Percentiles rank a stretch among this genome's conserved stretches.
phyloP scores from a whole-genome alignment of 441 rosid species.

The Euphorbia neoarborescens region DNA sequence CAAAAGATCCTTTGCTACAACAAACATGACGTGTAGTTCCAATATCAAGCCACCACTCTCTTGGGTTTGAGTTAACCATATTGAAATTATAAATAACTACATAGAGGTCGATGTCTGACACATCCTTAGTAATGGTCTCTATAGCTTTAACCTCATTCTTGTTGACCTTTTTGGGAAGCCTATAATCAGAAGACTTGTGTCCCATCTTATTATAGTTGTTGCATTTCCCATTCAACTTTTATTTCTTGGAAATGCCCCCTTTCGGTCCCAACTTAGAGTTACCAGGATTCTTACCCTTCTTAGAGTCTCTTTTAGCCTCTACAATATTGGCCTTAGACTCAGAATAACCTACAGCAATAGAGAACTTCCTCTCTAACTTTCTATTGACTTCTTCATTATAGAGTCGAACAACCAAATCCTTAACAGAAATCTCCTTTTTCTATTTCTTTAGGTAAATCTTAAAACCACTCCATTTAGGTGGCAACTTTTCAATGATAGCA shows the following conservation, averaged over 20 bases:
- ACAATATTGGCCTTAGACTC: not conserved
- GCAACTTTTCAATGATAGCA: too few species aligned
- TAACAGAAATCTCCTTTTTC: not conserved
- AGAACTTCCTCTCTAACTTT: too few species aligned
- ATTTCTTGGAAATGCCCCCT: not conserved
- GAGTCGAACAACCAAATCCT: not conserved
- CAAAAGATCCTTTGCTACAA: too few species aligned
- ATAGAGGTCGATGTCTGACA: not conserved
- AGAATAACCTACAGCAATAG: not conserved
- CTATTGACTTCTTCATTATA: too few species aligned
- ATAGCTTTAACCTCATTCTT: not conserved
- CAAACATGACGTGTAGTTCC: not conserved
- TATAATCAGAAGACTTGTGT: not conserved
- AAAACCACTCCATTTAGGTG: too few species aligned
- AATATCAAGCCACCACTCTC: not conserved
- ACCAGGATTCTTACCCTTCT: not conserved
- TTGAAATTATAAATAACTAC: not conserved
- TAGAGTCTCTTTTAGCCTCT: not conserved
- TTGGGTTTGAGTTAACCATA: not conserved
- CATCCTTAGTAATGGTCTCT: not conserved
- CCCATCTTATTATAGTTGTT: not conserved
- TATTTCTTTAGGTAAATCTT: too few species aligned
- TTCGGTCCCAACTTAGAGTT: not conserved
- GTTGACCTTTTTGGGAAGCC: not conserved
- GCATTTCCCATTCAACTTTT: not conserved